Base-by-base conservation (phyloP, 164 flowering plant species). In the Malania oleifera region DNA sequence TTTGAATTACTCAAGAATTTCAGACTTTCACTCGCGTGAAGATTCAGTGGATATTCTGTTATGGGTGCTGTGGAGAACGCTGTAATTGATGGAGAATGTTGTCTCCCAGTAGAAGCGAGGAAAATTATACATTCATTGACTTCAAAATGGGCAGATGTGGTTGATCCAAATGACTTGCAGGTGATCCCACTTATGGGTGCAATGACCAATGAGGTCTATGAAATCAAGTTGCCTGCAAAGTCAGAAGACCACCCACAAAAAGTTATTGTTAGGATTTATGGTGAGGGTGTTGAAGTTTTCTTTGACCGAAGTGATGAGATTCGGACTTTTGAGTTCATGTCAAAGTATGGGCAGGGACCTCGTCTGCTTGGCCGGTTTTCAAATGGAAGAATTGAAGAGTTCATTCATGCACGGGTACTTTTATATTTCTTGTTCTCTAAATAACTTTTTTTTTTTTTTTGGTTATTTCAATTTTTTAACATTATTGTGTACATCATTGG, bases 191-290 rank as follows among this genome's bases (percentile, higher is more conserved):
- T 89, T 1, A 87, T 83, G 59, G 95, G 95, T 9, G 95, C 97
- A n/a, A 83, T 89, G 97, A 87, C 97, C 22, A 89, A 89, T 61
- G 73, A 85, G 73, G 91, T 89, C 9, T 89, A 70, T 60, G 81
- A 87, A 64, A 85, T 87, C 64, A 80, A 75, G 56, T 89, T 91
- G 97, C 77, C 76, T 3, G 68, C 88, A 14, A 65, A 57, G 28
- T 47, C 61, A n/a, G 82, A 61, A 14, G 49, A 60, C 13, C 52
- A 57, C 2, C 67, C 83, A 0, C 62, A 79, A 20, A 83, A 82
- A 68, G 91, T 89, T 57, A 50, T 89, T 52, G 79, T 89, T 38
- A 75, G 95, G 72, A 67, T 89, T 25, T 89, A 86, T 48, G 95
- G 97, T 17, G 82, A 83, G 59, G 97, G 97, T 11, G 95, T 89